Evolutionary conservation across 192 early-diverging fungal species (phyloP).

Genomic region (Coemansia sp.): DNA sequence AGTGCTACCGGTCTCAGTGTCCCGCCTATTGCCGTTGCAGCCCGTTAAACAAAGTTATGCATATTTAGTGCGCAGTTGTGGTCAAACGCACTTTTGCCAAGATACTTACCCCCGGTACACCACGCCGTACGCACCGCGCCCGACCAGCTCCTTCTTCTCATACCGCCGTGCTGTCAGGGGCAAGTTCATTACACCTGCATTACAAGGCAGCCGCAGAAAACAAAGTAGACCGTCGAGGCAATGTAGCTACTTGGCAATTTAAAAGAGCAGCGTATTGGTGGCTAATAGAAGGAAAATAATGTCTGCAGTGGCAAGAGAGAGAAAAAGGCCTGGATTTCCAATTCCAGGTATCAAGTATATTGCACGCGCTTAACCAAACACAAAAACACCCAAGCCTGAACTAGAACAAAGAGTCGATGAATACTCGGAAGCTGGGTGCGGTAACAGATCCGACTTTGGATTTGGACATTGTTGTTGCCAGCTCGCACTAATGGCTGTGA

Average conservation of each 20-base stretch:
- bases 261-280: too few relatives aligned
- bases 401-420: not conserved
- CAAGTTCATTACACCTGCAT: conserved; percentile 44
- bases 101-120: conserved; percentile 48
- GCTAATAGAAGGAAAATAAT: not conserved
- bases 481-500: conserved; percentile 57
- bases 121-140: conserved; percentile 53
- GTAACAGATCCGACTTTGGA: not conserved
- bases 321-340: not conserved
- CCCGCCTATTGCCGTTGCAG: conserved; percentile 30
- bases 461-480: not conserved
- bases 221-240: too few relatives aligned
- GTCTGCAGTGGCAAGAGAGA: not conserved
- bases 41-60: not conserved
- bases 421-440: not conserved
- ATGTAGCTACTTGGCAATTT: too few relatives aligned
- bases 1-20: conserved; percentile 71
- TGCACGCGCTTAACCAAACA: not conserved
- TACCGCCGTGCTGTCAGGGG: conserved; percentile 50
- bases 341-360: not conserved
- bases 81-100: not conserved
- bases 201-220: conserved; percentile 10
- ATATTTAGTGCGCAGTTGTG: not conserved
- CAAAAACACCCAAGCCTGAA: not conserved
- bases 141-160: conserved; percentile 53